Evolutionary conservation across 2,329 filamentous ascomycete species (phyloP).

Genomic region (Cordyceps farinosa): DNA sequence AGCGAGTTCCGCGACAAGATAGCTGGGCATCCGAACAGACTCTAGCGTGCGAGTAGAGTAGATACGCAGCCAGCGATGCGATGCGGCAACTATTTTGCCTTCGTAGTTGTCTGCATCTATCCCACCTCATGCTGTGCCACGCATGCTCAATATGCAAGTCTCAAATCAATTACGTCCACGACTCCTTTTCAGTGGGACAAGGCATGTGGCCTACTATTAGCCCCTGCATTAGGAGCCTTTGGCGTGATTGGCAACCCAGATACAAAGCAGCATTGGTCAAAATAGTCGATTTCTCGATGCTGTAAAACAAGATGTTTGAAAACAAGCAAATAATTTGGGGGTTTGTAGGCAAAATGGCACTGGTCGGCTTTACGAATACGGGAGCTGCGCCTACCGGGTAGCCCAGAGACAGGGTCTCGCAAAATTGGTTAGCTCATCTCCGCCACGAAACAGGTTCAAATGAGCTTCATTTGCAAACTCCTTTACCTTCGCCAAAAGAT

Average conservation of each 20-base stretch:
- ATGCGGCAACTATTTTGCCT: too few species aligned
- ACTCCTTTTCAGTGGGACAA: neutral
- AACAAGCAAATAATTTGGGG: neutral
- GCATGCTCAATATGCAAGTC: neutral
- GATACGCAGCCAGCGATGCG: too few species aligned
- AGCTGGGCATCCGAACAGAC: too few species aligned
- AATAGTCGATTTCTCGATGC: neutral
- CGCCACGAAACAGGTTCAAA: neutral
- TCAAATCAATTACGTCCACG: neutral
- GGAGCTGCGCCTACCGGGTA: neutral
- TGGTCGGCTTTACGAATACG: neutral
- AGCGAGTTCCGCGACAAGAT: too few species aligned
- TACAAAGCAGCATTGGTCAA: neutral
- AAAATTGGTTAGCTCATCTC: neutral
- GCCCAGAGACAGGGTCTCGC: neutral
- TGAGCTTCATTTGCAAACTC: neutral
- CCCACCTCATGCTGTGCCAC: too few species aligned
- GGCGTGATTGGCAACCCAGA: neutral
- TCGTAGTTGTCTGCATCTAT: too few species aligned
- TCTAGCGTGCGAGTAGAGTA: too few species aligned
- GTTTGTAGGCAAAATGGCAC: too few species aligned
- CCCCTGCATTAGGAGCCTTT: neutral
- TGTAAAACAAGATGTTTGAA: neutral
- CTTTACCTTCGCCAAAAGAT: neutral
- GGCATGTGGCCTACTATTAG: neutral